Evolutionary conservation across 495 filamentous ascomycete genomes (phyloP), one percentile per base, ranked within the genome.

Genomic region (Podospora bellae-mahoneyi): DNA sequence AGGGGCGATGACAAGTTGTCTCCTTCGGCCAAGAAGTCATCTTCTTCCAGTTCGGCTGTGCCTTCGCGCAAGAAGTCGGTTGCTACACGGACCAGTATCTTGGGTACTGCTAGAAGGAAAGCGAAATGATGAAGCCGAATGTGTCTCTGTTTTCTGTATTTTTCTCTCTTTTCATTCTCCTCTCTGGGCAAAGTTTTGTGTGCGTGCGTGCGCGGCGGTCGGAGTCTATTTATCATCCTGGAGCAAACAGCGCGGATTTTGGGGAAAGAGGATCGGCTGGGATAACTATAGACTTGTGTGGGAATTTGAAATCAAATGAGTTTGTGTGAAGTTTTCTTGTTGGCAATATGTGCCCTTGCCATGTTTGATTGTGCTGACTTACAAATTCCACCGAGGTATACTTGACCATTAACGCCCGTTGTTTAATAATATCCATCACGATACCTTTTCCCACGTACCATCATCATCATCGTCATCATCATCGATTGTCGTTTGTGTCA

Each of bases 201-300:
- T 7, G 15, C 9, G 39, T 48, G 30, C 7, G 30, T 7, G 15
- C 9, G 39, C 15, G 39, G 39, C 39, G 39, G 39, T 48, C 39
- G 39, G 39, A 48, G 39, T 48, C 39, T 48, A 48, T 48, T 48
- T 48, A 48, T 16, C 39, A 48, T 48, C 13, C 39, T 48, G 39
- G 39, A 48, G 15, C 39, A 48, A 48, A 48, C 39, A 48, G 39
- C 15, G 39, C 2, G 39, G 39, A 48, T 48, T 48, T 48, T 10
- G 15, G 39, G 39, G 18, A 48, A 48, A 48, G 39, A 48, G 39
- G 39, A 44, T 48, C 53, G 61, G n/a, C 53, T 48, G 63, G 54
- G 69, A 71, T 19, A 69, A 71, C 19, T 69, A 73, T 18, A 65
- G 39, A 48, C 39, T 13, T 48, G 15, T 48, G 39, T 23, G 23